Conservation (phyloP, 129 eudicot species). For the Calendula officinalis region DNA sequence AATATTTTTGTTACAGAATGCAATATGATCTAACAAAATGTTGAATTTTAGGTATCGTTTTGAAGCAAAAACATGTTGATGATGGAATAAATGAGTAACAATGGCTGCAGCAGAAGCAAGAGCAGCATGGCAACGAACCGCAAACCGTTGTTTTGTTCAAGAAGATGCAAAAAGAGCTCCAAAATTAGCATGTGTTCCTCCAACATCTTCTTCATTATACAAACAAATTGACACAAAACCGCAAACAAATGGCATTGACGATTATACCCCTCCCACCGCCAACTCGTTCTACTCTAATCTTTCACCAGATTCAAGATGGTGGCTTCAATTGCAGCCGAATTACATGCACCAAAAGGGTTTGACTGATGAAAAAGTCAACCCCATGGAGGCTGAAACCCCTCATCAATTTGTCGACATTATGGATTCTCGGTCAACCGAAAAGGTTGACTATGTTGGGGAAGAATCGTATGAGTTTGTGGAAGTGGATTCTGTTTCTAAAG, state of each 20-base stretch:
- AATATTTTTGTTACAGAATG: neutral
- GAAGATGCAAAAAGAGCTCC: constrained; percentile 99
- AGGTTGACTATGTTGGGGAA: constrained; percentile 28
- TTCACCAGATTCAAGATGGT: constrained; percentile 74
- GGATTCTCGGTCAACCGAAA: constrained; percentile 36
- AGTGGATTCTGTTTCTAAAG: constrained; percentile 45
- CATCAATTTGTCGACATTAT: constrained; percentile 44
- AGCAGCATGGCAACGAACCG: constrained; percentile 96
- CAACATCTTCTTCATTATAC: constrained; percentile 45
- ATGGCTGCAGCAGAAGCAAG: constrained; percentile 99
- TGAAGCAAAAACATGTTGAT: neutral
- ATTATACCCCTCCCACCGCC: constrained; percentile 40
- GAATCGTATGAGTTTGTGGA: constrained; percentile 56
- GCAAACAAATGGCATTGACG: constrained; percentile 33
- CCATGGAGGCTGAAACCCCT: constrained; percentile 25
- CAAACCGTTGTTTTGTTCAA: constrained; percentile 91
- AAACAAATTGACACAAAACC: constrained; percentile 58
- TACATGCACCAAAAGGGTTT: constrained; percentile 47
- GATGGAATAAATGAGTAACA: constrained; percentile 37
- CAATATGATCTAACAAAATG: constrained; percentile 14
- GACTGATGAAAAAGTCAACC: constrained; percentile 27
- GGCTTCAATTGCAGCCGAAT: constrained; percentile 75
- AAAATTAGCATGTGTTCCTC: constrained; percentile 78
- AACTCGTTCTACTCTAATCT: constrained; percentile 35
- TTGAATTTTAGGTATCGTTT: constrained; percentile 8